Evolutionary conservation across 768 basidiomycete species (phyloP).

Genomic region (Suillus hirtellus): DNA sequence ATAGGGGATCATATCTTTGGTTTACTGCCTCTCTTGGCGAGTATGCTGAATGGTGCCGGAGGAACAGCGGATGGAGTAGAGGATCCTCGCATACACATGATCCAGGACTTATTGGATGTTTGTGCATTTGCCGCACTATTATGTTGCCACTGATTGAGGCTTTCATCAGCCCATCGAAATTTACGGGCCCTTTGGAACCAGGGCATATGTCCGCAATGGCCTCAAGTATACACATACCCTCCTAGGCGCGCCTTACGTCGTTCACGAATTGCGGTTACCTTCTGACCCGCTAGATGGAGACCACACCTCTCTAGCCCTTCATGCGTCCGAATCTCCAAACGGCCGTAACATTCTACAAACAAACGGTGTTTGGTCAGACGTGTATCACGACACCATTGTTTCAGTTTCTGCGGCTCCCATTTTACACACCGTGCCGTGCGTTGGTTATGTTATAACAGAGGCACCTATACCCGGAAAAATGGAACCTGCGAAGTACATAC

Average conservation of each 20-base stretch:
- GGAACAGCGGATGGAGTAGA: conserved; percentile 57
- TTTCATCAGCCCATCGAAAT: conserved; percentile 66
- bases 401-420: conserved; percentile 80
- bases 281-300: conserved; percentile 58
- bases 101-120: conserved; percentile 18
- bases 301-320: conserved; percentile 45
- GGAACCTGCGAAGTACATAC: conserved; percentile 63
- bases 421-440: conserved; percentile 74
- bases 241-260: conserved; percentile 67
- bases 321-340: conserved; percentile 51
- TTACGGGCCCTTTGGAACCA: conserved; percentile 83
- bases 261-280: conserved; percentile 77
- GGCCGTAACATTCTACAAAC: conserved; percentile 66
- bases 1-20: conserved; percentile 85
- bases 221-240: conserved; percentile 69
- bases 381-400: conserved; percentile 56
- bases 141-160: conserved; percentile 12
- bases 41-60: conserved; percentile 73
- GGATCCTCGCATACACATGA: conserved; percentile 54
- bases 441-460: conserved; percentile 78
- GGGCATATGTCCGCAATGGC: conserved; percentile 73
- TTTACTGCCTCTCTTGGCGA: conserved; percentile 65
- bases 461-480: conserved; percentile 76
- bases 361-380: conserved; percentile 64
- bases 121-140: conserved; percentile 9